phyloP scores from a whole-genome alignment of 139 green algal genomes.

The Desmodesmus armatus region DNA sequence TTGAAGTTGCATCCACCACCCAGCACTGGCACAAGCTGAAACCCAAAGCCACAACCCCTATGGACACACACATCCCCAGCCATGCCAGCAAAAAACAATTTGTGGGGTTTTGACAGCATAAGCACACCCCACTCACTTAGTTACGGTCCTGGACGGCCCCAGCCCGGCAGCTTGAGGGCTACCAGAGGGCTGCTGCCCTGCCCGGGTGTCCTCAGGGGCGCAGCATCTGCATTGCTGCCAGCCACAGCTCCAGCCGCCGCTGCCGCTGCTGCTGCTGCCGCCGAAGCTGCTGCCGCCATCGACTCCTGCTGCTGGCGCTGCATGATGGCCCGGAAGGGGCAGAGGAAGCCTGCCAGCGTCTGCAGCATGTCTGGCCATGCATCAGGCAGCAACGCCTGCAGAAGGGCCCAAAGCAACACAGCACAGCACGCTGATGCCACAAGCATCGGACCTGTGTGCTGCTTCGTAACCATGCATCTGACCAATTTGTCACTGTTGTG shows the following conservation, averaged over 20 bases:
- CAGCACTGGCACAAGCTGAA: too few species aligned
- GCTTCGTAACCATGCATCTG: not conserved
- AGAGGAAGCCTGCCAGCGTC: constrained; percentile 57
- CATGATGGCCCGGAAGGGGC: constrained; percentile 53
- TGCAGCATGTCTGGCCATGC: constrained; percentile 53
- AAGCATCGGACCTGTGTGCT: not conserved
- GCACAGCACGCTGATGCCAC: not conserved
- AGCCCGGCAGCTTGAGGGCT: too few species aligned
- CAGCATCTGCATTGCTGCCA: not conserved
- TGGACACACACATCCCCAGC: too few species aligned
- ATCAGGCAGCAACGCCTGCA: constrained; percentile 36
- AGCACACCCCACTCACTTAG: not conserved
- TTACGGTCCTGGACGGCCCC: not conserved
- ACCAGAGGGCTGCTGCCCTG: not conserved
- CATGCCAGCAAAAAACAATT: too few species aligned
- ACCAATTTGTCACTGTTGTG: not conserved
- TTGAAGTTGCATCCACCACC: too few species aligned
- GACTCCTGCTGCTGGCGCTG: constrained; percentile 15
- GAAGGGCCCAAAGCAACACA: not conserved
- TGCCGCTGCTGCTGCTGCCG: not conserved
- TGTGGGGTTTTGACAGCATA: not conserved
- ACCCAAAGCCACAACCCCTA: too few species aligned
- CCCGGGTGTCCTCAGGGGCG: too few species aligned
- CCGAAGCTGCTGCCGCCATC: not conserved
- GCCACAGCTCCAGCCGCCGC: not conserved